Conservation (phyloP, 495 filamentous ascomycete species). For the Lichina pygmaea region DNA sequence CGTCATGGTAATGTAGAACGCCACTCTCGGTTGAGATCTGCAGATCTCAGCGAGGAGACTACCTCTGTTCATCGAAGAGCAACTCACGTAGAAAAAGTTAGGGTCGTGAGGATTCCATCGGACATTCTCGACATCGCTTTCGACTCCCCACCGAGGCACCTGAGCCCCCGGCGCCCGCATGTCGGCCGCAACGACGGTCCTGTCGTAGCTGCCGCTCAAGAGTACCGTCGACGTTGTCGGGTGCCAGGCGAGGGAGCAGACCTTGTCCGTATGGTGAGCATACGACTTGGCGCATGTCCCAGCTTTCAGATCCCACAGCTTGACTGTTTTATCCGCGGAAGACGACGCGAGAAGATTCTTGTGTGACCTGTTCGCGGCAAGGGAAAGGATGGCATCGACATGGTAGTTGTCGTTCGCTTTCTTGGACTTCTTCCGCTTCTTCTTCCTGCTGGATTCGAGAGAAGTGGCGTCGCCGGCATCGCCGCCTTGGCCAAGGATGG, state of each 20-base stretch:
- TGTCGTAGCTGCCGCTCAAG: slow-evolving; percentile 80
- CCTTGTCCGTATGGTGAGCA: slow-evolving; percentile 72
- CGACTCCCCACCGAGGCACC: slow-evolving; percentile 61
- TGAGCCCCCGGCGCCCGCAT: slow-evolving; percentile 73
- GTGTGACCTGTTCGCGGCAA: slow-evolving; percentile 77
- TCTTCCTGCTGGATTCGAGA: slow-evolving; percentile 22
- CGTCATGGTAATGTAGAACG: slow-evolving; percentile 67
- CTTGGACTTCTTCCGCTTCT: slow-evolving; percentile 59
- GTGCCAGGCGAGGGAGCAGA: slow-evolving; percentile 89
- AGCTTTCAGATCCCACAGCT: slow-evolving; percentile 90
- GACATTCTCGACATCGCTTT: slow-evolving; percentile 80
- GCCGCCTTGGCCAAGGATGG: slow-evolving; percentile 74
- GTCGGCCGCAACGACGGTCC: slow-evolving; percentile 71
- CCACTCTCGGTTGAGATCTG: slow-evolving; percentile 65
- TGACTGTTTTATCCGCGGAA: slow-evolving; percentile 88
- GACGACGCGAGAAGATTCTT: slow-evolving; percentile 86
- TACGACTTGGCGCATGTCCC: slow-evolving; percentile 86
- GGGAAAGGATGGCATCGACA: slow-evolving; percentile 73
- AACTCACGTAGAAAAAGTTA: slow-evolving; percentile 59
- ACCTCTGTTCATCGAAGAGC: background rate
- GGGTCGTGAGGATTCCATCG: slow-evolving; percentile 79
- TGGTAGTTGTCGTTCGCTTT: slow-evolving; percentile 82
- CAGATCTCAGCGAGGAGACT: background rate
- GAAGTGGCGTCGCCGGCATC: slow-evolving; percentile 9
- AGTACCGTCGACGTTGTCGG: slow-evolving; percentile 61